Percentiles rank a stretch among this genome's conserved stretches.
These are phyloP conservation scores for Picocystis salinarum DNA, from an alignment of 139 green algal species.

Conservation along the genomic window DNA sequence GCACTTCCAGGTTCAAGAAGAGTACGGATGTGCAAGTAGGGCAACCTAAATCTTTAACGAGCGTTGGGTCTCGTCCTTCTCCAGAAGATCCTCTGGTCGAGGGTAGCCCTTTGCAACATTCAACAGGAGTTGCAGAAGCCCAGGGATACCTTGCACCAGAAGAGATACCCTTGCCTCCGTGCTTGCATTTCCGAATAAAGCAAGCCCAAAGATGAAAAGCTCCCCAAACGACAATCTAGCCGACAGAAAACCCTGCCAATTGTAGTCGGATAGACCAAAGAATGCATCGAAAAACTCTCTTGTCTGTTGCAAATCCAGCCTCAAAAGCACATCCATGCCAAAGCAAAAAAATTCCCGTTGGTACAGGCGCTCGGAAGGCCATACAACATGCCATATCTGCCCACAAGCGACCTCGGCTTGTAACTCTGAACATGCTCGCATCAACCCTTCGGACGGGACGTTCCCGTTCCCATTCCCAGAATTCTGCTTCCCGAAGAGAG, in stretches of 20 bases:
- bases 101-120: no score
- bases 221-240: slow-evolving; percentile 46
- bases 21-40: no score
- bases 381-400: slow-evolving; percentile 60
- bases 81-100: no score
- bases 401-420: slow-evolving; percentile 31
- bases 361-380: slow-evolving; percentile 64
- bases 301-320: slow-evolving; percentile 36
- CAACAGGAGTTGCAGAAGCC: slow-evolving; percentile 20
- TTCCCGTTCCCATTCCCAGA: slow-evolving; percentile 4
- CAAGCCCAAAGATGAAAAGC: slow-evolving; percentile 71
- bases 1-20: no score
- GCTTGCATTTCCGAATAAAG: slow-evolving; percentile 49
- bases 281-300: slow-evolving; percentile 90
- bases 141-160: slow-evolving; percentile 40
- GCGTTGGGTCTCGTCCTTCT: no score
- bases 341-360: slow-evolving; percentile 91
- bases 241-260: slow-evolving; percentile 96
- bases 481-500: background rate
- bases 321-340: slow-evolving; percentile 68
- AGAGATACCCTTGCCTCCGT: slow-evolving; percentile 47
- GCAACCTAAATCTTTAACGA: no score
- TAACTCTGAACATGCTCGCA: slow-evolving; percentile 15
- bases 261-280: slow-evolving; percentile 66
- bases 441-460: background rate